Evolutionary conservation across 257 asterid genomes (phyloP).

Genomic region (Gynochthodes officinalis): DNA sequence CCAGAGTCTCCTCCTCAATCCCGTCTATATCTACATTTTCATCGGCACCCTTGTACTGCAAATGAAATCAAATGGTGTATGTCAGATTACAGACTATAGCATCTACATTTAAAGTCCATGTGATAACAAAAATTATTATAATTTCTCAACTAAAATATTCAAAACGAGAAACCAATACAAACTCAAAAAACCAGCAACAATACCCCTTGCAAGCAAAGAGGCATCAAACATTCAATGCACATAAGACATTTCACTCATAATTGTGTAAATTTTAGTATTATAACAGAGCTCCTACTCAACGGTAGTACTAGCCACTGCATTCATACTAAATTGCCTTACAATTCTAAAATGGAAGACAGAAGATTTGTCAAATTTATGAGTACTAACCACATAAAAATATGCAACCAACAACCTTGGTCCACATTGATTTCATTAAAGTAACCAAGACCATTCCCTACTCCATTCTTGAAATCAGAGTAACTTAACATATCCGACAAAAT

Average conservation of each 20-base stretch:
- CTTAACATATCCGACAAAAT: background rate
- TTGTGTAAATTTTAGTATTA: background rate
- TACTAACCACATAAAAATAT: background rate
- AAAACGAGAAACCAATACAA: background rate
- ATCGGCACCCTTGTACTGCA: conserved; percentile 62
- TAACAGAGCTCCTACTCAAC: background rate
- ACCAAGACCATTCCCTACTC: background rate
- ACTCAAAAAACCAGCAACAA: background rate
- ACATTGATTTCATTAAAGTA: background rate
- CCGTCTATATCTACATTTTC: conserved; percentile 53
- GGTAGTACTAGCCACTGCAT: background rate
- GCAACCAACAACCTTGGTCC: background rate
- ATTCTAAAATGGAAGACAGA: background rate
- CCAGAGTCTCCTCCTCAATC: conserved; percentile 56
- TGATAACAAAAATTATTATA: background rate
- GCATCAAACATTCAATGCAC: background rate
- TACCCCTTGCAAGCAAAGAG: background rate
- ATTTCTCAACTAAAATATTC: background rate
- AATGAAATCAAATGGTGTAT: conserved; percentile 21
- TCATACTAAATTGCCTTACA: background rate
- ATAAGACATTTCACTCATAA: background rate
- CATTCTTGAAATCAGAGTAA: background rate
- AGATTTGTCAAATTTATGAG: background rate
- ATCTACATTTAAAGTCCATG: background rate
- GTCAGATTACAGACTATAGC: conserved; percentile 16